Percentiles rank a stretch among this genome's conserved stretches.
Conservation (phyloP, 2,329 filamentous ascomycete genomes). For the Pseudogymnoascus sp. region DNA sequence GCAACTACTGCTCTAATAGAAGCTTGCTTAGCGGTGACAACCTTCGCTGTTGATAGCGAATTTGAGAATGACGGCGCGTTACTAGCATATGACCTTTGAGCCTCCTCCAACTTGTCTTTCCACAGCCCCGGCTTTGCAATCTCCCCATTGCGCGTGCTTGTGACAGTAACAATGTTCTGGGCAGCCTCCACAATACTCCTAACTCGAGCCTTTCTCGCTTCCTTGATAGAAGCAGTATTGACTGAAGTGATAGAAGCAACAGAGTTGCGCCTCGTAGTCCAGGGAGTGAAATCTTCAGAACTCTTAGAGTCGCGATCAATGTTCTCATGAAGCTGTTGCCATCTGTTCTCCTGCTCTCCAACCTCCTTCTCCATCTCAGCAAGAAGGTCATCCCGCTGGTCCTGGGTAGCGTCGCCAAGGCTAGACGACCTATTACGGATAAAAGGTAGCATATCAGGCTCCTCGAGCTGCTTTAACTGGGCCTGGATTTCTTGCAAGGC, state of each 20-base stretch:
- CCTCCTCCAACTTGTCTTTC: conserved; percentile 5
- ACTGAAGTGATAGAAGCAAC: neutral
- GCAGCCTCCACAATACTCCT: neutral
- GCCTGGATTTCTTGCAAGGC: conserved; percentile 27
- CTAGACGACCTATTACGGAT: neutral
- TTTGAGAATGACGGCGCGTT: neutral
- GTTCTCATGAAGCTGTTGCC: conserved; percentile 49
- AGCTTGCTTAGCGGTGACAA: neutral
- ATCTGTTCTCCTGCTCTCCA: conserved; percentile 50
- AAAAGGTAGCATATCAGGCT: conserved; percentile 14
- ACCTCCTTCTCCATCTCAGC: conserved; percentile 55
- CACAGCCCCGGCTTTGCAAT: neutral
- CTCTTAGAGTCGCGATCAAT: conserved; percentile 32
- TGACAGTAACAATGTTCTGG: neutral
- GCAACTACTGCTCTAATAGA: conserved; percentile 6
- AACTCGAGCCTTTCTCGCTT: neutral
- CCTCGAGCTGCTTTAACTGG: conserved; percentile 26
- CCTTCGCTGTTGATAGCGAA: neutral
- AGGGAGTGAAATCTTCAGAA: neutral
- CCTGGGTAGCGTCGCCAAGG: neutral
- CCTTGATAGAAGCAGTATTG: neutral
- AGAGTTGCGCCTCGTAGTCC: neutral
- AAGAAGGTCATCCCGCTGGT: conserved; percentile 33
- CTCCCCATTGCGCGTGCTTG: neutral
- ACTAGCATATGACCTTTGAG: neutral